Evolutionary conservation across 2,329 filamentous ascomycete species (phyloP).

Genomic region (Aspergillus pseudonomiae): DNA sequence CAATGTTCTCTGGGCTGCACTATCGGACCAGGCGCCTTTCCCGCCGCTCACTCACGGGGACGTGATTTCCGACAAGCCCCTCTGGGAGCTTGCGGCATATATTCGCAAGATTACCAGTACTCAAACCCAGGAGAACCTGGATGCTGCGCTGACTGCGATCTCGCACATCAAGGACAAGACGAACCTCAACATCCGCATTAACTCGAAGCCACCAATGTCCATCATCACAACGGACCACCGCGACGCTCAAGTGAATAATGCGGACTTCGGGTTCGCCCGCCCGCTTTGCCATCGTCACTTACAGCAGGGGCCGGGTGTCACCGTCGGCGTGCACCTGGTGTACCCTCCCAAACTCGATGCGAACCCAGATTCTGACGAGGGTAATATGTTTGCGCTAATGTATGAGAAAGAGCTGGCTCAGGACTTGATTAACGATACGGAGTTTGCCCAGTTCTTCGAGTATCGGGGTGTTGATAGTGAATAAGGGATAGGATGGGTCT

Average conservation of each 20-base stretch:
- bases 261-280: slow-evolving; percentile 42
- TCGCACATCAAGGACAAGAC: slow-evolving; percentile 43
- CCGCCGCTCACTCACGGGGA: slow-evolving; percentile 34
- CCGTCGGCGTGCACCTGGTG: slow-evolving; percentile 16
- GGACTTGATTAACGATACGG: slow-evolving; percentile 33
- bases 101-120: slow-evolving; percentile 40
- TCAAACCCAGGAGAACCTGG: slow-evolving; percentile 33
- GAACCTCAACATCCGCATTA: slow-evolving; percentile 33
- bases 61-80: slow-evolving; percentile 37
- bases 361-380: slow-evolving; percentile 25
- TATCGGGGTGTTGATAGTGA: slow-evolving; percentile 36
- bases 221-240: slow-evolving; percentile 40
- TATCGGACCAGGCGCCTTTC: slow-evolving; percentile 28
- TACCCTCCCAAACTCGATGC: slow-evolving; percentile 39
- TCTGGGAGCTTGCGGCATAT: slow-evolving; percentile 39
- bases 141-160: slow-evolving; percentile 30
- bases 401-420: slow-evolving; percentile 39
- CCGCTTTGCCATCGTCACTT: slow-evolving; percentile 37
- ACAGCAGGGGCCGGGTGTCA: slow-evolving; percentile 28
- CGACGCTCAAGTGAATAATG: slow-evolving; percentile 26
- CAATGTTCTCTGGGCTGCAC: slow-evolving; percentile 35
- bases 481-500: background rate
- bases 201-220: slow-evolving; percentile 39
- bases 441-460: slow-evolving; percentile 41
- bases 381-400: slow-evolving; percentile 30